A percentile compares a stretch with the other conserved stretches of the same genome.
phyloP scores from a whole-genome alignment of 2,329 filamentous ascomycete species.

The Claviceps sp. region DNA sequence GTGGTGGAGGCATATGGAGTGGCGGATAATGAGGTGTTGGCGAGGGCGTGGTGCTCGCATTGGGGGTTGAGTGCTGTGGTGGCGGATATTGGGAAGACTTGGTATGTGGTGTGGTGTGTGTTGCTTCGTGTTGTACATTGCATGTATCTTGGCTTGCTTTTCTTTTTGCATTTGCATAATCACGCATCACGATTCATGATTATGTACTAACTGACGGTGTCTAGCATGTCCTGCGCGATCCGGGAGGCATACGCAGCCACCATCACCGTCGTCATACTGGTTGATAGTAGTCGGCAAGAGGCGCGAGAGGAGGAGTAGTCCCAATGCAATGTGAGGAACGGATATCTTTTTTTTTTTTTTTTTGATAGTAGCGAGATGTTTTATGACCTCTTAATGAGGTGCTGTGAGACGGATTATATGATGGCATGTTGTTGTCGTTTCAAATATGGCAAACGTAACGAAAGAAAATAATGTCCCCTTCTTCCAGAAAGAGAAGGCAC shows the following conservation, averaged over 20 bases:
- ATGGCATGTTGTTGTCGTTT: too few species aligned
- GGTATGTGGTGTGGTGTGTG: conserved; percentile 26
- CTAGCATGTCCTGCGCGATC: conserved; percentile 57
- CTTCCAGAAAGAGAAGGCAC: too few species aligned
- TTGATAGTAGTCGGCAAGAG: conserved; percentile 37
- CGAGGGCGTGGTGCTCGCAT: conserved; percentile 63
- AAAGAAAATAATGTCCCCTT: too few species aligned
- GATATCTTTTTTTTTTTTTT: neutral
- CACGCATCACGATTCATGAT: too few species aligned
- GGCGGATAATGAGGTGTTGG: conserved; percentile 62
- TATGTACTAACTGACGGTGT: conserved; percentile 8
- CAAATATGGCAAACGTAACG: too few species aligned
- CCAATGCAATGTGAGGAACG: neutral
- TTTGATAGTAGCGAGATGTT: neutral
- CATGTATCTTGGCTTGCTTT: neutral
- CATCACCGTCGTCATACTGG: conserved; percentile 57
- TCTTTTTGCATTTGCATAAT: neutral
- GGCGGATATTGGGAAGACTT: conserved; percentile 55
- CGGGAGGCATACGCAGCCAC: conserved; percentile 64
- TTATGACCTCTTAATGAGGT: conserved; percentile 3
- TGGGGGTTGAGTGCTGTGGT: conserved; percentile 61
- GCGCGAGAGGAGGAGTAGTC: conserved; percentile 24
- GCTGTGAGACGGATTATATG: neutral
- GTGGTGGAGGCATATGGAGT: conserved; percentile 62
- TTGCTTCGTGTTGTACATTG: conserved; percentile 8